These are phyloP conservation scores for Smittium mucronatum DNA, from an alignment of 371 early-diverging fungal genomes.

Conservation along the genomic window DNA sequence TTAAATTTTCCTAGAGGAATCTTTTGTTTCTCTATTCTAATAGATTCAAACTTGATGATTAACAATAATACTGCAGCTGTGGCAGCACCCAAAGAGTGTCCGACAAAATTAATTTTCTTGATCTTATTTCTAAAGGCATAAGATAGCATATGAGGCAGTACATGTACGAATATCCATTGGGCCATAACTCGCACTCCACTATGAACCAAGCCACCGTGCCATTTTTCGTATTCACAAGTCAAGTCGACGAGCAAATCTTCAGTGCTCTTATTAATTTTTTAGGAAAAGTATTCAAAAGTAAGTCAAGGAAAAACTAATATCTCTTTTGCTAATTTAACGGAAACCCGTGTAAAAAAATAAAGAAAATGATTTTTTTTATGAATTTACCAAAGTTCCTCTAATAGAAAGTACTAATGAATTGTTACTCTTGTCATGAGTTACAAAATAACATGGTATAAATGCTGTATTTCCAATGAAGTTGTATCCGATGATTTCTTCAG, in stretches of 20 bases:
- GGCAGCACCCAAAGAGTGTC: constrained; percentile 72
- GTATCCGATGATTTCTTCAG: constrained; percentile 59
- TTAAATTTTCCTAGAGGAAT: constrained; percentile 14
- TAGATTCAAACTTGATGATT: constrained; percentile 49
- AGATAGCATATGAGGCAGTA: constrained; percentile 52
- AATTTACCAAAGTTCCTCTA: constrained; percentile 44
- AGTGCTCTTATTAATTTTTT: constrained; percentile 36
- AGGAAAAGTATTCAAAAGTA: constrained; percentile 26
- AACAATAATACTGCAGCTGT: constrained; percentile 66
- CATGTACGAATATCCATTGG: constrained; percentile 57
- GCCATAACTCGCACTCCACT: constrained; percentile 69
- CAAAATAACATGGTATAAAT: constrained; percentile 67
- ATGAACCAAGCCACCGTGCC: constrained; percentile 77
- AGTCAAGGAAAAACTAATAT: no score
- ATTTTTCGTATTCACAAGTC: constrained; percentile 71
- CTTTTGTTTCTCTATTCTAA: constrained; percentile 21
- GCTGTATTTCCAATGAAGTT: constrained; percentile 57
- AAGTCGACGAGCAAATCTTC: constrained; percentile 76
- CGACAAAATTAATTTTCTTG: constrained; percentile 45
- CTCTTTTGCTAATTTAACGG: no score
- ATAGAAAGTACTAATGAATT: constrained; percentile 62
- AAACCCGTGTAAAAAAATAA: no score
- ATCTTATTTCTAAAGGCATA: constrained; percentile 44
- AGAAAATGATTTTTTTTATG: no score
- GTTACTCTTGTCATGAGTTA: constrained; percentile 53